These are phyloP conservation scores for Aspergillus sergii DNA, from an alignment of 2,329 filamentous ascomycete species.

Conservation along the genomic window DNA sequence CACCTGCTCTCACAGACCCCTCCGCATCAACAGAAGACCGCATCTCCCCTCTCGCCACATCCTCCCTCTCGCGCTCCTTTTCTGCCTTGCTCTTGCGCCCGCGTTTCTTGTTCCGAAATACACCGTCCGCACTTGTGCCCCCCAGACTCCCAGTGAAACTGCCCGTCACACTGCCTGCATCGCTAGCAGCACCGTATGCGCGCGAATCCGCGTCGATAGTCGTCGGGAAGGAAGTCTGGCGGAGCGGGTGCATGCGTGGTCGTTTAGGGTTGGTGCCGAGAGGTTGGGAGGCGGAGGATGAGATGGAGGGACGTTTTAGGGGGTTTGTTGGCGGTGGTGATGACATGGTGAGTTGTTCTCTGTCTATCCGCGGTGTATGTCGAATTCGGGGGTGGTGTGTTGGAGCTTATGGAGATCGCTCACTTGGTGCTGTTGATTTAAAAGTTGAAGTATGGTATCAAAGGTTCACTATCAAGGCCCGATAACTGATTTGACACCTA, in stretches of 20 bases:
- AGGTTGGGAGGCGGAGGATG: constrained; percentile 38
- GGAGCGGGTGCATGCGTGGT: constrained; percentile 49
- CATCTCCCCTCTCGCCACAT: constrained; percentile 32
- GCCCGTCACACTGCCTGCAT: constrained; percentile 45
- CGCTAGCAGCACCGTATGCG: constrained; percentile 36
- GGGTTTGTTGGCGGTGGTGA: constrained; percentile 40
- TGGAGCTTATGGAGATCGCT: background rate
- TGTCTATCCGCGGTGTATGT: background rate
- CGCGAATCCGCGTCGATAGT: constrained; percentile 34
- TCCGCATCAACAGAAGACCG: constrained; percentile 36
- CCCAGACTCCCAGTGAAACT: constrained; percentile 47
- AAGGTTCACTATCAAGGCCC: background rate
- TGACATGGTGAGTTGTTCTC: constrained; percentile 34
- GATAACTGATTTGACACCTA: background rate
- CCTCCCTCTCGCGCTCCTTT: constrained; percentile 39
- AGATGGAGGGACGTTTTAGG: constrained; percentile 46
- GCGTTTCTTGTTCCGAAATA: constrained; percentile 39
- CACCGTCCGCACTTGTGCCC: constrained; percentile 38
- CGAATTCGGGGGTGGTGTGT: background rate
- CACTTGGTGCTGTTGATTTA: background rate
- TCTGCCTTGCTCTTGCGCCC: constrained; percentile 43
- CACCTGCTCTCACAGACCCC: constrained; percentile 33
- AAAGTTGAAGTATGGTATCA: background rate
- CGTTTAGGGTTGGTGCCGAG: constrained; percentile 33
- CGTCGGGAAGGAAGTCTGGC: constrained; percentile 50